Evolutionary conservation across 768 basidiomycete genomes (phyloP), one percentile per base, ranked within the genome.

Genomic region (Pleurotus salmoneostramineus): DNA sequence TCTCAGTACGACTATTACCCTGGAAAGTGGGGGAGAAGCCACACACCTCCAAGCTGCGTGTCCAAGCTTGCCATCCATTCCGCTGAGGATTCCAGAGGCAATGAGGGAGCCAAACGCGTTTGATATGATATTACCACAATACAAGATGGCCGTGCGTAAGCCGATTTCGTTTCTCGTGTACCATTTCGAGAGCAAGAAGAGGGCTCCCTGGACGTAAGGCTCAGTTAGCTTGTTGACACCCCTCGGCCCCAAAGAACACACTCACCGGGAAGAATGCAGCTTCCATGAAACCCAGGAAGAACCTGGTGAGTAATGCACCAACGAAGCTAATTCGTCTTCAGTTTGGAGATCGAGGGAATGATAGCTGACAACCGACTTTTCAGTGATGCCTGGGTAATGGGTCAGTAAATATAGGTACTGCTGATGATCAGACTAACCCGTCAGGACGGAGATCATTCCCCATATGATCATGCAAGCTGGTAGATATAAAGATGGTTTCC

Each of bases 81-180:
- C 76, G 60, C 81, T 78, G 45, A 95, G 77, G 54, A 95, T 89
- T 0, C 82, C 90, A 32, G 89, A 89, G 5, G 92, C 91, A 56
- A 95, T 82, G 12, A 95, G 75, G 1, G 89, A 78, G 1, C 93
- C 92, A 65, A 95, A 93, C 0, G 91, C 93, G 70, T 94, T 95
- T 58, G 86, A 88, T 60, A 93, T 85, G 21, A 95, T 77, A 65
- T 81, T 87, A 5, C 93, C 93, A 62, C 87, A 89, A 40, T 80
- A 83, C 15, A 93, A 76, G 43, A 89, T 69, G 3, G 89, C 89
- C 7, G 83, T 89, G 52, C 91, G 79, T 49, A 85, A 73, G 12
- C 89, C 91, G 34, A 94, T 74, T 69, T 95, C 92, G 43, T 78
- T 77, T 21, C 80, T 81, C 56, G 78, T 91, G 73, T 93, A 94